Evolutionary conservation across 108 stramenopile species (phyloP), one percentile per base, ranked within the genome.

Genomic region (Skeletonema grethae): DNA sequence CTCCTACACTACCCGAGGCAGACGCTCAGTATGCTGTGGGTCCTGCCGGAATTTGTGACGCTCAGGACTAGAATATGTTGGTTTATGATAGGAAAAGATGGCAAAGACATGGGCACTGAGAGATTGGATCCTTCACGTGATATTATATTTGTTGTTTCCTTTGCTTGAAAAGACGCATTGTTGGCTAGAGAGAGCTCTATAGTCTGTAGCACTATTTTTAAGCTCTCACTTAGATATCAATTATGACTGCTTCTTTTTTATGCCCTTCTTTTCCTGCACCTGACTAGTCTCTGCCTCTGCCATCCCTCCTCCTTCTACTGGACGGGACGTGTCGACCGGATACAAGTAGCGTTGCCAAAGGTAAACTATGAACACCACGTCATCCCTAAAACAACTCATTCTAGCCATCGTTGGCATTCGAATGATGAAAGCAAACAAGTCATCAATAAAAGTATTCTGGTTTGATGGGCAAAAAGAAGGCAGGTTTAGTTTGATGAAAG

Each of bases 321-420:
- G 89, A 22, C 89, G 73, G 3, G 85, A 82, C 30, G 41, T 65
- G 79, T 98, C 97, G 13, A 97, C 95, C 9, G 94, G 95, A 79
- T 98, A 98, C 16, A 96, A 80, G 86, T 92, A 97, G 39, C 97
- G 71, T 74, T 98, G 97, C 77, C 95, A 98, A n/a, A 98, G 83
- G 72, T 97, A 98, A 30, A 97, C 84, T 45, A 98, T 73, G 65
- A 98, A 98, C 6, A 98, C 95, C 63, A 98, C 82, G 70, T 98
- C 97, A 71, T 98, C 97, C 32, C 97, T 86, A 75, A 98, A 98
- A 69, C 96, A 97, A 66, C 87, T 85, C 55, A 98, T 83, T 57
- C 97, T 80, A 29, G 96, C 96, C 97, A 98, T 97, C 11, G 92
- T 94, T 34, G 97, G 97, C 97, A 98, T 98, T 43, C 95, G 85